Conservation (phyloP, 2,329 filamentous ascomycete genomes). For the Neophaeococcomyces mojaviensis region DNA sequence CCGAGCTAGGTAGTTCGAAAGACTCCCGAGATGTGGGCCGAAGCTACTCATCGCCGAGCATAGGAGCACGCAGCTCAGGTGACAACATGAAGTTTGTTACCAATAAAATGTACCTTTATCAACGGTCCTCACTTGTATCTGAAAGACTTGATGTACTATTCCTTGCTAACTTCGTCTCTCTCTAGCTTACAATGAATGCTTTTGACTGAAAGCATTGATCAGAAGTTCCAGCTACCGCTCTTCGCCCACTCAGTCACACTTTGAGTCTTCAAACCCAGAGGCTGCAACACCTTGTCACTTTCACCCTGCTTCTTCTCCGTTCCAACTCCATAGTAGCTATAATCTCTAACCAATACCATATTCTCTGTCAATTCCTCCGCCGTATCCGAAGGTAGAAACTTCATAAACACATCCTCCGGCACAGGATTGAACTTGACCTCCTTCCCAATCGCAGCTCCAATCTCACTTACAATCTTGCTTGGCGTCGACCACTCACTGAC, state of each 20-base stretch:
- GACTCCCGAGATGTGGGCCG: too few relatives aligned
- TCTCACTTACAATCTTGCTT: slow-evolving; percentile 33
- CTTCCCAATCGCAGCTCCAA: slow-evolving; percentile 37
- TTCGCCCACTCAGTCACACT: slow-evolving; percentile 2
- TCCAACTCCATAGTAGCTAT: slow-evolving; percentile 47
- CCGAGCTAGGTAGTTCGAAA: too few relatives aligned
- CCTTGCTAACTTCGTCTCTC: too few relatives aligned
- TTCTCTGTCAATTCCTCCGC: slow-evolving; percentile 49
- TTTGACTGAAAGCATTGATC: too few relatives aligned
- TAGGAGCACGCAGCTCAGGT: too few relatives aligned
- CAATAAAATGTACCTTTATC: too few relatives aligned
- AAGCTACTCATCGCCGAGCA: too few relatives aligned
- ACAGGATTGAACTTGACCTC: slow-evolving; percentile 23
- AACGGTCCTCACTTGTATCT: too few relatives aligned
- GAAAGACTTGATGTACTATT: too few relatives aligned
- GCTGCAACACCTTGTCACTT: slow-evolving; percentile 4
- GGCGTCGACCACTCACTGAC: slow-evolving; percentile 35
- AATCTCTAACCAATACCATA: slow-evolving; percentile 44
- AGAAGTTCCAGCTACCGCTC: neutral
- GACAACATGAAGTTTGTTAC: too few relatives aligned
- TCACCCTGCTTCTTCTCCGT: slow-evolving; percentile 15
- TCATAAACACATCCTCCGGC: slow-evolving; percentile 37
- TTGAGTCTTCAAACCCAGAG: neutral
- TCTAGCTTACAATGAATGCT: too few relatives aligned
- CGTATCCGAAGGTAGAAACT: slow-evolving; percentile 34